Conservation (phyloP, 2,329 filamentous ascomycete genomes). For the Paecilomyces variotii region DNA sequence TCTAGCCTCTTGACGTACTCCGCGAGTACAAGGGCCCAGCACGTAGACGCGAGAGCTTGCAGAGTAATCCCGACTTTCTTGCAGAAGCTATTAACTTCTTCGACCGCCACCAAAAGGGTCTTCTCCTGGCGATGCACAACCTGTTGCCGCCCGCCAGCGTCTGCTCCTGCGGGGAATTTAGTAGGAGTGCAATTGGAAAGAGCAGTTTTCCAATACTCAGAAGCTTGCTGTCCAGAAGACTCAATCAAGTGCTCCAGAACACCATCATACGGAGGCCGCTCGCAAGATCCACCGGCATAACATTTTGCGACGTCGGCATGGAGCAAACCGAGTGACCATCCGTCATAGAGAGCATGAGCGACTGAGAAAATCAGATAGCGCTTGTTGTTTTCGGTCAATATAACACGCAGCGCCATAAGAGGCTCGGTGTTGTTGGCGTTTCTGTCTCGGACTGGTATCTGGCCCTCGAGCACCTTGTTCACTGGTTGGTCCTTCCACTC, state of each 20-base stretch:
- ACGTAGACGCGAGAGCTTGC: conserved; percentile 68
- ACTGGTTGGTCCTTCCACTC: conserved; percentile 12
- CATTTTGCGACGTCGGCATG: conserved; percentile 62
- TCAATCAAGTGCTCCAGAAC: conserved; percentile 50
- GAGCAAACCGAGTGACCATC: conserved; percentile 69
- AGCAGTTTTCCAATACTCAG: conserved; percentile 63
- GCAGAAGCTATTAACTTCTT: conserved; percentile 52
- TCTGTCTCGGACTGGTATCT: conserved; percentile 5
- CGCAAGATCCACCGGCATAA: conserved; percentile 44
- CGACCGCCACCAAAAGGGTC: conserved; percentile 23
- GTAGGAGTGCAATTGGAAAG: conserved; percentile 46
- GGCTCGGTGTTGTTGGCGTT: conserved; percentile 15
- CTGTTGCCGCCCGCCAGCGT: conserved; percentile 6
- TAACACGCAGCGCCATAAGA: conserved; percentile 28
- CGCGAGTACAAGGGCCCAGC: conserved; percentile 66
- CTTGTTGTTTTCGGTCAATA: conserved; percentile 21
- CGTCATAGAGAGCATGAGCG: conserved; percentile 82
- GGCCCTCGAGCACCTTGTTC: conserved; percentile 8
- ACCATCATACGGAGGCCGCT: conserved; percentile 43
- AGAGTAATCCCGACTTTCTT: conserved; percentile 59
- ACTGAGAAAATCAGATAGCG: conserved; percentile 59
- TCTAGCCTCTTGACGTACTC: conserved; percentile 58
- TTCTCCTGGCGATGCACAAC: conserved; percentile 21
- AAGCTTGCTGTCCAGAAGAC: conserved; percentile 40
- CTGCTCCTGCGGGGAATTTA: conserved; percentile 28